These are phyloP conservation scores for Globisporangium nunn DNA, from an alignment of 352 stramenopile genomes.

Conservation along the genomic window DNA sequence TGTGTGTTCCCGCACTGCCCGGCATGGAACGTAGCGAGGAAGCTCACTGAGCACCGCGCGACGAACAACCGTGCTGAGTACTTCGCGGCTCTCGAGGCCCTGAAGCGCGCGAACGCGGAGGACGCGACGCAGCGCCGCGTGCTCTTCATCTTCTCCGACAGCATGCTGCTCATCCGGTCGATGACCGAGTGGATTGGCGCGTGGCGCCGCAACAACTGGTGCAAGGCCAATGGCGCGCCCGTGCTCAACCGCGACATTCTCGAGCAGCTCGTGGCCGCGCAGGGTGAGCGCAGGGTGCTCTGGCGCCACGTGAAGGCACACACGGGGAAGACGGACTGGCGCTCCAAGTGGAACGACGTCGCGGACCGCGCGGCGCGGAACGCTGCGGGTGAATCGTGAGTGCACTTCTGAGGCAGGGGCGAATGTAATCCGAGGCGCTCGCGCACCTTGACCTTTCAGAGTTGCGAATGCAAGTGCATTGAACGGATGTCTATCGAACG, in stretches of 20 bases:
- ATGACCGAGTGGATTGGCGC: conserved; percentile 73
- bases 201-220: conserved; percentile 61
- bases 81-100: conserved; percentile 30
- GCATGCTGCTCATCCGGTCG: conserved; percentile 75
- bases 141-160: conserved; percentile 79
- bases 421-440: too few relatives aligned
- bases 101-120: conserved; percentile 66
- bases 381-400: conserved; percentile 51
- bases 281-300: conserved; percentile 36
- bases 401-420: conserved; percentile 5
- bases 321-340: conserved; percentile 26
- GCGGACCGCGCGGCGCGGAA: conserved; percentile 15
- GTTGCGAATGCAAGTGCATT: too few relatives aligned
- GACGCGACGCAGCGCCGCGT: conserved; percentile 21
- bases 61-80: conserved; percentile 36
- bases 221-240: conserved; percentile 39
- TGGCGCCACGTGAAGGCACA: conserved; percentile 74
- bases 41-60: conserved; percentile 29
- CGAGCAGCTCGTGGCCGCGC: conserved; percentile 37
- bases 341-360: conserved; percentile 3
- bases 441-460: too few relatives aligned
- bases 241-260: conserved; percentile 70
- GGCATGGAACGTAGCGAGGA: conserved; percentile 55
- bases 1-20: conserved; percentile 69
- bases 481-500: too few relatives aligned